Evolutionary conservation across 2,329 filamentous ascomycete genomes (phyloP).

Genomic region (Verticillium zaregamsianum): DNA sequence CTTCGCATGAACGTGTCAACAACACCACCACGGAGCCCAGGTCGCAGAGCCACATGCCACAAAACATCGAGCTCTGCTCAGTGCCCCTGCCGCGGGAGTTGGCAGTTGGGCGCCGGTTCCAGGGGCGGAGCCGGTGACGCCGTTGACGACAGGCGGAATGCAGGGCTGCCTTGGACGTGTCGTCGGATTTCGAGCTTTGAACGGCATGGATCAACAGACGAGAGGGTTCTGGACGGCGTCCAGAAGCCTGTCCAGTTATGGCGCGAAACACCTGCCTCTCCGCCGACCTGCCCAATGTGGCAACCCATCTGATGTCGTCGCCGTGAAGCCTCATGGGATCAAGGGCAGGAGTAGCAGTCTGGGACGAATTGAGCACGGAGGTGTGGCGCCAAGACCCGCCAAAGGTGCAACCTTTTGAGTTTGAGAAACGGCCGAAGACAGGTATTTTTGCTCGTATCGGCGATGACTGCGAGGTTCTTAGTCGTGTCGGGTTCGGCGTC

Average conservation of each 20-base stretch:
- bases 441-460: not conserved
- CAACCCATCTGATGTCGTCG: not conserved
- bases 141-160: not conserved
- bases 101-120: not conserved
- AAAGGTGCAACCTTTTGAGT: not conserved
- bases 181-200: not conserved
- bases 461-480: not conserved
- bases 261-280: not conserved
- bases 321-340: not conserved
- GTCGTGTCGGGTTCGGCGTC: not conserved
- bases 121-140: not conserved
- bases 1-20: not conserved
- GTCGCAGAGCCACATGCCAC: not conserved
- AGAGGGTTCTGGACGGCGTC: not conserved
- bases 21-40: not conserved
- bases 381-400: not conserved
- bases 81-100: not conserved
- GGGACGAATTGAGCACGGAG: not conserved
- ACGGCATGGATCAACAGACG: not conserved
- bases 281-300: not conserved
- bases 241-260: not conserved
- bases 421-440: not conserved
- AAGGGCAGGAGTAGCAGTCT: not conserved
- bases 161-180: not conserved
- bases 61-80: not conserved